Base-by-base conservation (phyloP, 2,329 filamentous ascomycete species). In the Pseudogymnoascus sp. region DNA sequence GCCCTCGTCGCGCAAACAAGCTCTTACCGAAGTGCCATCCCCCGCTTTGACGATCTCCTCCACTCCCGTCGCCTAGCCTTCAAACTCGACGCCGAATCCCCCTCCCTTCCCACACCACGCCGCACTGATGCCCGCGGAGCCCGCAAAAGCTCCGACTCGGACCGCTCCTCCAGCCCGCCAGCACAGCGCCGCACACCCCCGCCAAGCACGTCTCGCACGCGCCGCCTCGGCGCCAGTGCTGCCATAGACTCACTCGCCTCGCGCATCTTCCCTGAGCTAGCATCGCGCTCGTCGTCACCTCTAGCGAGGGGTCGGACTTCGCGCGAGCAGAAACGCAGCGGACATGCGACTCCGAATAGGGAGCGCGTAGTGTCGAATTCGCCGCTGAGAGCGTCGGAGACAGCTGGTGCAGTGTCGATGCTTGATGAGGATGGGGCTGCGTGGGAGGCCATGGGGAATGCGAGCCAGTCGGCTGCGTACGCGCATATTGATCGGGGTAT, bases 11-110 rank as follows among this genome's bases (percentile, higher is more conserved):
- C 82, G 21, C 83, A 90, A 68, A 79, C 89, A 10, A 72, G 76
- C 12, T 74, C 74, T 1, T 90, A 86, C 74, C 81, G 83, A 59
- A 75, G 76, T 52, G 80, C 82, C 5, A 79, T 92, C 5, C 82
- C 86, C 0, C 82, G 88, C 35, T 92, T 91, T 68, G 85, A 90
- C 58, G 83, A 88, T 35, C 77, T 91, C 2, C 74, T 91, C 3
- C 85, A 79, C 72, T 84, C 80, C 71, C 83, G 78, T 10, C 82
- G 83, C 4, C 80, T 84, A 63, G 83, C 81, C 0, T 88, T 86
- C 66, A 80, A 82, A 65, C 82, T 81, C 2, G 82, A 83, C 2
- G 80, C 83, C 64, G 68, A 75, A 5, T 76, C 79, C 26, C 69
- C 72, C 62, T 63, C 69, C 59, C 62, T 66, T 57, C 60, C 71